Conservation (phyloP, 192 early-diverging fungal genomes). For the Diversispora epigaea region DNA sequence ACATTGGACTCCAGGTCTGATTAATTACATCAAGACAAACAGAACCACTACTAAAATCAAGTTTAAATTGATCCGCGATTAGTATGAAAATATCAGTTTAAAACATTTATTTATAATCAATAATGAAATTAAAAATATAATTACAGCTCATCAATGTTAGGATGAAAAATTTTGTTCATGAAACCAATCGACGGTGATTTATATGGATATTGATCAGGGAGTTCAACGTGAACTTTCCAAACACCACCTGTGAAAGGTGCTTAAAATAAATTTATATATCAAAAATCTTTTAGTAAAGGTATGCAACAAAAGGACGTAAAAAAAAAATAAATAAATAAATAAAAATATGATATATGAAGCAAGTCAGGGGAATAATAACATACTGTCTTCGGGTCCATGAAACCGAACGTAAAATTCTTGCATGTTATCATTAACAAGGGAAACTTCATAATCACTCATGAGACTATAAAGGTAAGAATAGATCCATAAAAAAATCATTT, state of each 20-base stretch:
- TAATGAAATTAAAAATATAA: constrained; percentile 27
- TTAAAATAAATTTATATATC: constrained; percentile 40
- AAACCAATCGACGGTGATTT: constrained; percentile 99
- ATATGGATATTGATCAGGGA: constrained; percentile 99
- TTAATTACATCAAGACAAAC: constrained; percentile 99
- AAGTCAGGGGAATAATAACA: constrained; percentile 29
- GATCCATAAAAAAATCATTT: neutral
- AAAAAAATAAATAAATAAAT: neutral
- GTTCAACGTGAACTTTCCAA: constrained; percentile 98
- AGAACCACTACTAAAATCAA: constrained; percentile 80
- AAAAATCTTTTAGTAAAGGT: neutral
- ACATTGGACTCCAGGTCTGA: constrained; percentile 99
- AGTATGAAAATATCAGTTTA: neutral
- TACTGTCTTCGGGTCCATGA: constrained; percentile 92
- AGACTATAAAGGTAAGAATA: constrained; percentile 57
- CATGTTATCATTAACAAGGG: constrained; percentile 98
- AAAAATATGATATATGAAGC: too few species aligned
- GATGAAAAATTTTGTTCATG: constrained; percentile 99
- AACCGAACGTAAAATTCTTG: constrained; percentile 97
- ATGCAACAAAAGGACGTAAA: constrained; percentile 8
- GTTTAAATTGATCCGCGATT: neutral
- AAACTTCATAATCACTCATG: constrained; percentile 99
- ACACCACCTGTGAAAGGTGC: constrained; percentile 92
- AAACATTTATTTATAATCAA: neutral
- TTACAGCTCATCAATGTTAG: constrained; percentile 98